These are phyloP conservation scores for Metschnikowia continentalis DNA, from an alignment of 805 yeast genomes.

Conservation along the genomic window DNA sequence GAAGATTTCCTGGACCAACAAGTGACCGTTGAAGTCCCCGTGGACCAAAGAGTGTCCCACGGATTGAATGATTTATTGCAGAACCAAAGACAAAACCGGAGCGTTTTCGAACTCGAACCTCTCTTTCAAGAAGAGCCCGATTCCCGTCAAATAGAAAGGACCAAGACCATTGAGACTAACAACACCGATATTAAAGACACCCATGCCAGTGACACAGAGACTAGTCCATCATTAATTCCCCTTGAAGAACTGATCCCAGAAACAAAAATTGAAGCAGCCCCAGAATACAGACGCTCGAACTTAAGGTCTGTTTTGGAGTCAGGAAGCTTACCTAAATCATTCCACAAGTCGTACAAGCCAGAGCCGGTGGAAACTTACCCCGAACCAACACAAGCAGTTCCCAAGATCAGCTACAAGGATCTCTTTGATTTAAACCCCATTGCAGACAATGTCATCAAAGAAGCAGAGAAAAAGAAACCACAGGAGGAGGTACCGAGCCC, in stretches of 20 bases:
- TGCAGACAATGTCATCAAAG: neutral
- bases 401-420: constrained; percentile 4
- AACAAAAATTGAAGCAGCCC: no score
- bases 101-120: neutral
- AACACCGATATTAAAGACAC: neutral
- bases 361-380: neutral
- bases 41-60: neutral
- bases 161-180: neutral
- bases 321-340: neutral
- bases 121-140: neutral
- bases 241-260: neutral
- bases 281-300: neutral
- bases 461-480: neutral
- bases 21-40: neutral
- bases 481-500: neutral
- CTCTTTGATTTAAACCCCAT: neutral
- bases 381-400: neutral
- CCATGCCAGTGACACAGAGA: neutral
- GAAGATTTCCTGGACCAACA: neutral
- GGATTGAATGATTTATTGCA: neutral
- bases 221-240: neutral
- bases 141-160: neutral
- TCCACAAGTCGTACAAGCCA: neutral
- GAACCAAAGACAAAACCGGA: neutral
- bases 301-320: constrained; percentile 1